Conservation (phyloP, 1,284 basidiomycete species). For the Puccinia triticina region DNA sequence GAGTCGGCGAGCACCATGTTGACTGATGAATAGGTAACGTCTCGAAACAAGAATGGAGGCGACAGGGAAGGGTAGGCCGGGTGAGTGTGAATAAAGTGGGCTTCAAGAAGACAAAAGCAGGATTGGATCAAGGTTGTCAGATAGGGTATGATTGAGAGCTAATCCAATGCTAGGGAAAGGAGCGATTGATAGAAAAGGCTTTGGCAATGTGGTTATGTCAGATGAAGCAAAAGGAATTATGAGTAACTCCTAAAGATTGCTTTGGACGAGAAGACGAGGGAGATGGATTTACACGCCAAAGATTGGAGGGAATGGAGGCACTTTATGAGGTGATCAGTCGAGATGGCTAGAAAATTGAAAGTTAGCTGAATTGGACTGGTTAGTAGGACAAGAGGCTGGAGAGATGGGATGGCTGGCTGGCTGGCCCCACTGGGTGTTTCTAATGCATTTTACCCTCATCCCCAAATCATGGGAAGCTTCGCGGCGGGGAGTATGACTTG, state of each 20-base stretch:
- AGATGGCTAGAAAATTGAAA: conserved; percentile 5
- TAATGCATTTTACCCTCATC: background rate
- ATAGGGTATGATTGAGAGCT: background rate
- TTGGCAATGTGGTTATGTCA: background rate
- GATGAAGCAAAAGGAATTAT: too few relatives aligned
- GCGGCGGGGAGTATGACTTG: background rate
- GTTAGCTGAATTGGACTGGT: background rate
- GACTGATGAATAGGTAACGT: background rate
- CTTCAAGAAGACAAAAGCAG: background rate
- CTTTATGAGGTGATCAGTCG: background rate
- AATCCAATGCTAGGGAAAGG: background rate
- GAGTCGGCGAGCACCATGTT: conserved; percentile 38
- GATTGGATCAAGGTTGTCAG: background rate
- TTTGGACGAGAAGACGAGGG: conserved; percentile 20
- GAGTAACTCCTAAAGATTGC: conserved; percentile 6
- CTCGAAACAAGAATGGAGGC: background rate
- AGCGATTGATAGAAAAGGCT: background rate
- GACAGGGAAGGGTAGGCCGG: background rate
- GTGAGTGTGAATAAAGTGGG: background rate
- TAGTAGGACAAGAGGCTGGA: background rate
- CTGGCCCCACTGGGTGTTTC: conserved; percentile 1
- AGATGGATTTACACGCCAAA: background rate
- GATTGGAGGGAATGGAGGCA: background rate
- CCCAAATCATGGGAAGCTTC: background rate
- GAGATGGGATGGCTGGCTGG: background rate